Base-by-base conservation (phyloP, 306 rosid genomes). In the Vigna mungo region DNA sequence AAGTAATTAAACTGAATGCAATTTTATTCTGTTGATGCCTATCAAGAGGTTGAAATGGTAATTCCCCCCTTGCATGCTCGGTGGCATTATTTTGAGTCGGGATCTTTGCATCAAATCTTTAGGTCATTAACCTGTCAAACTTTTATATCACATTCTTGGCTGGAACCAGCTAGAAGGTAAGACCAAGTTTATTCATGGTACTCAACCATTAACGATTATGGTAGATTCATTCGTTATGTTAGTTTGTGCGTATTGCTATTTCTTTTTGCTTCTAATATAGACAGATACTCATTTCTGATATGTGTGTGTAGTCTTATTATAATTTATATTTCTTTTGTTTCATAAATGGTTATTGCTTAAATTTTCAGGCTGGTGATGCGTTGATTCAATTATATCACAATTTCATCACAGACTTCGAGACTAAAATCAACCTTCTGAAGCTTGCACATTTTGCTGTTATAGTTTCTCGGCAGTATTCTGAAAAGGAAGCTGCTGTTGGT, bases 401-500 rank as follows among this genome's bases (percentile, higher is more conserved):
- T 81, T 96, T 96, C 93, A 93, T 96, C 87, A 93, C 99, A 0
- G 98, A 96, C 85, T 96, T 96, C 39, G 99, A 96, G 90, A 96
- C 99, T 16, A 96, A 96, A 80, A 92, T 96, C 84, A 96, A 96
- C 84, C 98, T 91, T 78, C 96, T 96, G 85, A 96, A 96, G 90
- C 98, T 96, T 80, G 99, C 99, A 14, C 99, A 96, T 87, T 93
- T 96, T 85, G 96, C 97, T 34, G 99, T 96, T 71, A 93, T 91
- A 78, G 99, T 96, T 36, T 96, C 99, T 71, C 91, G 99, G 68
- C 97, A 84, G 82, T 96, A 96, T 85, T 75, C 98, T 23, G 99
- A 96, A 86, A 96, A 88, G 87, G 97, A 96, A 82, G 93, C 98
- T 68, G 98, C 98, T 15, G 83, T 93, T 83, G 81, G 76, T 80